Evolutionary conservation across 208 protist species (phyloP).

Genomic region (Trypanosoma theileri): DNA sequence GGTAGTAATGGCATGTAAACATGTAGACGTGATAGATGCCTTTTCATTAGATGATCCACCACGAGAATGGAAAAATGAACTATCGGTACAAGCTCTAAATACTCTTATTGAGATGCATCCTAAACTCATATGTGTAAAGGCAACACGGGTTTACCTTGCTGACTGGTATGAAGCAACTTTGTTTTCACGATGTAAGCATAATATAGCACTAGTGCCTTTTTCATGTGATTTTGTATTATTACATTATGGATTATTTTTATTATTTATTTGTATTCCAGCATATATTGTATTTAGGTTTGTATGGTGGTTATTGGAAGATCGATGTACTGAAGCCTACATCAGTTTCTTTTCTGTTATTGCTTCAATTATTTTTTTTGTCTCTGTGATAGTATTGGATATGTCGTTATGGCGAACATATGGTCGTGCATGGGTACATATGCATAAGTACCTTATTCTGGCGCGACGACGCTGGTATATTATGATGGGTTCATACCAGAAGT

Average conservation of each 20-base stretch:
- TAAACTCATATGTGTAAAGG: conserved; percentile 72
- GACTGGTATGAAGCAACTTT: conserved; percentile 87
- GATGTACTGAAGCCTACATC: conserved; percentile 41
- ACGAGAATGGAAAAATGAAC: conserved; percentile 83
- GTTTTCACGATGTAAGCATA: conserved; percentile 87
- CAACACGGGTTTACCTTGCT: conserved; percentile 63
- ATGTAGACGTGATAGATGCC: conserved; percentile 78
- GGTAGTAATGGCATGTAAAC: conserved; percentile 85
- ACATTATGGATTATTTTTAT: conserved; percentile 63
- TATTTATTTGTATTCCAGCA: conserved; percentile 46
- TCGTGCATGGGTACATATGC: conserved; percentile 72
- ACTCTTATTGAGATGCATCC: conserved; percentile 92
- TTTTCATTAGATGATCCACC: conserved; percentile 73
- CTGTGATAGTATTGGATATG: conserved; percentile 42
- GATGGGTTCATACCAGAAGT: conserved; percentile 57
- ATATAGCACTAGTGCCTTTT: conserved; percentile 80
- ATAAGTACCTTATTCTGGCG: conserved; percentile 81
- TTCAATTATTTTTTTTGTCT: conserved; percentile 42
- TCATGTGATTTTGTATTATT: conserved; percentile 76
- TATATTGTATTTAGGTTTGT: conserved; percentile 54
- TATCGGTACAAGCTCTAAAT: conserved; percentile 82
- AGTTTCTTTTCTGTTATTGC: conserved; percentile 77
- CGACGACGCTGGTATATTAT: conserved; percentile 62
- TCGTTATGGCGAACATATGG: conserved; percentile 39
- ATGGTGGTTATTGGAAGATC: conserved; percentile 26